Conservation (phyloP, 2,329 filamentous ascomycete genomes). For the Rutstroemia sydowiana region DNA sequence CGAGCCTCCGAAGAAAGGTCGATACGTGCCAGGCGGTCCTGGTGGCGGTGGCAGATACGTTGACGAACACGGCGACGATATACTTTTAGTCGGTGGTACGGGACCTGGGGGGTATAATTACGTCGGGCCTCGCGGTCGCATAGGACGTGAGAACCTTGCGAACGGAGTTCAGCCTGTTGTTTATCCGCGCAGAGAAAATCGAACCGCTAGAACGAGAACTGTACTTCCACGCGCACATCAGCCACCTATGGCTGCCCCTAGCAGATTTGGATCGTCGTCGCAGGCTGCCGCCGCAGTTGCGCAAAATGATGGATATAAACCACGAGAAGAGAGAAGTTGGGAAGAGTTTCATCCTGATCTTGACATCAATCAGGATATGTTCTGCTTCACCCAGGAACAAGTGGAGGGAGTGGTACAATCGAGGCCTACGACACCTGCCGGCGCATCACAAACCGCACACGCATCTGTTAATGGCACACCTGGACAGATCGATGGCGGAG, state of each 20-base stretch:
- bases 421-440: conserved; percentile 33
- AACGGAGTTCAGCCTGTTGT: conserved; percentile 40
- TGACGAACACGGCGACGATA: conserved; percentile 60
- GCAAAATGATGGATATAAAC: conserved; percentile 94
- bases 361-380: conserved; percentile 75
- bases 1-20: conserved; percentile 53
- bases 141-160: conserved; percentile 42
- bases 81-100: conserved; percentile 41
- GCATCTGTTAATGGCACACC: conserved; percentile 36
- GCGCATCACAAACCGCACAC: conserved; percentile 31
- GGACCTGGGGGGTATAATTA: conserved; percentile 42
- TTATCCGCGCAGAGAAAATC: conserved; percentile 44
- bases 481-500: conserved; percentile 19
- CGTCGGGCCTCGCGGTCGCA: conserved; percentile 45
- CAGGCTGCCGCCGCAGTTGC: conserved; percentile 85
- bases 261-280: conserved; percentile 24
- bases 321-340: conserved; percentile 92
- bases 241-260: conserved; percentile 34
- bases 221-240: conserved; percentile 43
- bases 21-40: conserved; percentile 80
- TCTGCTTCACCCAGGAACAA: conserved; percentile 73
- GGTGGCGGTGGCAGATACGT: conserved; percentile 81
- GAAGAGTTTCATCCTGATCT: conserved; percentile 96
- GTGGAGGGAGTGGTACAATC: conserved; percentile 66
- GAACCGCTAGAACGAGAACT: conserved; percentile 47